Conservation (phyloP, 495 filamentous ascomycete genomes). For the Sporormia fimetaria region DNA sequence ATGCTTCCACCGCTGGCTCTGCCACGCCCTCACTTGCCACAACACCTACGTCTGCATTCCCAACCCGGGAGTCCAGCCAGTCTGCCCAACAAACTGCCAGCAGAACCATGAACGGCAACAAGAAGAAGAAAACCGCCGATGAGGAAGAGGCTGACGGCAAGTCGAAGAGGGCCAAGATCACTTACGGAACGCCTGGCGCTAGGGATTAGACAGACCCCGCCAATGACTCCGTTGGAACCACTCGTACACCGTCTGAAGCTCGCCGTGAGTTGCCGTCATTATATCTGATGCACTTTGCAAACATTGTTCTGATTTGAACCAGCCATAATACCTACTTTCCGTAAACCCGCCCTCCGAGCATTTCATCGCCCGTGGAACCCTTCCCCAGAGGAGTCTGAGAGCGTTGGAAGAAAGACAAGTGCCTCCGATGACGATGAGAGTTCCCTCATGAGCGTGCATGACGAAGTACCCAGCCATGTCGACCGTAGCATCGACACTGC, state of each 20-base stretch:
- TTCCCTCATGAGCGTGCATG: background rate
- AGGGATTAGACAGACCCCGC: constrained; percentile 22
- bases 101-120: constrained; percentile 25
- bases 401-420: background rate
- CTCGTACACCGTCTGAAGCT: background rate
- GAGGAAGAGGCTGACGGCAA: constrained; percentile 34
- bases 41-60: constrained; percentile 31
- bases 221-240: background rate
- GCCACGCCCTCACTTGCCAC: constrained; percentile 29
- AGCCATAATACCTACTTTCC: too few species aligned
- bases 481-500: too few species aligned
- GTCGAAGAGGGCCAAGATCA: constrained; percentile 34
- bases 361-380: too few species aligned
- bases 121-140: constrained; percentile 28
- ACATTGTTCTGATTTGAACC: too few species aligned
- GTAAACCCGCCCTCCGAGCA: too few species aligned
- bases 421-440: background rate
- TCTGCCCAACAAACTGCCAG: constrained; percentile 24
- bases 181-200: too few species aligned
- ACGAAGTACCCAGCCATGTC: too few species aligned
- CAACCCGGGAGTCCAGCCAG: constrained; percentile 29
- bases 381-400: background rate
- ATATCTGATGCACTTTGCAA: too few species aligned
- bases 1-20: constrained; percentile 22
- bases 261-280: too few species aligned